phyloP scores from a whole-genome alignment of 2,329 filamentous ascomycete species.

The Teratosphaeria pseudoeucalypti region DNA sequence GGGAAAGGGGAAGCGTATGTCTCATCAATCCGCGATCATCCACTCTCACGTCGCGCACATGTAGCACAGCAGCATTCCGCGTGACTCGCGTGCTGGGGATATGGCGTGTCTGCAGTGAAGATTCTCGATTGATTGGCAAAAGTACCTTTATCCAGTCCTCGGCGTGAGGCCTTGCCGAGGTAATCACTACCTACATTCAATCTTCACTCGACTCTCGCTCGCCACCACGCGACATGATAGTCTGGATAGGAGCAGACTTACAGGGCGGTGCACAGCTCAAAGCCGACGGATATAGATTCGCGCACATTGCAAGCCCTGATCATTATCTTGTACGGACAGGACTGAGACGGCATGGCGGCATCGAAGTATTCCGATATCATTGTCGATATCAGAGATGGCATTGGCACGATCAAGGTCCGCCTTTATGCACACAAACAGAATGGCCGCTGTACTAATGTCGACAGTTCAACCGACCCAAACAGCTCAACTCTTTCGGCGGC shows the following conservation, averaged over 20 bases:
- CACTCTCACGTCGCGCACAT: too few relatives aligned
- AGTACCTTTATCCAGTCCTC: background rate
- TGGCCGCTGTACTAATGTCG: background rate
- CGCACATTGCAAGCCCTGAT: background rate
- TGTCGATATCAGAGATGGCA: conserved; percentile 14
- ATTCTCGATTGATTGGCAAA: too few relatives aligned
- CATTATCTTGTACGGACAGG: background rate
- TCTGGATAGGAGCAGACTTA: background rate
- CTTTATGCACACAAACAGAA: background rate
- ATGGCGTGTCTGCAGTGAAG: too few relatives aligned
- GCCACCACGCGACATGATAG: background rate
- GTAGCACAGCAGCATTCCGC: too few relatives aligned
- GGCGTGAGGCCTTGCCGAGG: background rate
- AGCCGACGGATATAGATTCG: background rate
- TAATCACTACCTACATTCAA: background rate
- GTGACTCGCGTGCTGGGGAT: too few relatives aligned
- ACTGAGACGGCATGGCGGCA: background rate
- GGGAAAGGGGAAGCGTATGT: too few relatives aligned
- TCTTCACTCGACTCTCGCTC: background rate
- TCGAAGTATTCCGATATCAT: conserved; percentile 16
- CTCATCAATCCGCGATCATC: too few relatives aligned
- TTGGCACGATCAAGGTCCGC: conserved; percentile 18
- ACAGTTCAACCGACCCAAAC: conserved; percentile 19
- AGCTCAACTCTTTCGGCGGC: conserved; percentile 18
- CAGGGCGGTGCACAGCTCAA: background rate